Base-by-base conservation (phyloP, 2,329 filamentous ascomycete genomes). In the Talaromyces marneffei region DNA sequence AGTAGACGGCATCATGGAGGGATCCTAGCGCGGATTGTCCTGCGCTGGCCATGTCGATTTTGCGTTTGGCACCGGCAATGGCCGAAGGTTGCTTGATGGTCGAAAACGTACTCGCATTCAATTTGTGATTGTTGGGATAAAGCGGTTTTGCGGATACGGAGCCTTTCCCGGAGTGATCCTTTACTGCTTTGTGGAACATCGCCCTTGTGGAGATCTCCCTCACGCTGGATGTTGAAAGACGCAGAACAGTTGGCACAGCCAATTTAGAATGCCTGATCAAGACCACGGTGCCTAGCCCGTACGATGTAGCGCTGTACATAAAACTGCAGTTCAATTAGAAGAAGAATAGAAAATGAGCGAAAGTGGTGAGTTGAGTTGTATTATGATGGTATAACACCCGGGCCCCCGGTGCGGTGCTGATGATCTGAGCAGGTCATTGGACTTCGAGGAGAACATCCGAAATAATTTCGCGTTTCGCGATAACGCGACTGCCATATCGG, bases 1-100 rank as follows among this genome's bases (percentile, higher is more conserved):
- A 89, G 63, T 83, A 84, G 9, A 89, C 83, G 3, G 73, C 74
- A 54, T 72, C 75, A 65, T 80, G 79, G 18, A 82, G 71, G 14
- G 75, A 76, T 1, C 73, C 74, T 59, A 82, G 64, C 5, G 69
- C 66, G 5, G 73, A 74, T 46, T 68, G 67, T 18, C 67, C 67
- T 10, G 66, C 60, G 58, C 65, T 66, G 48, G 67, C 62, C 66
- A 72, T 69, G 35, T 77, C 75, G 20, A 75, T 67, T 64, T 77
- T 78, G 46, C 75, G 72, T 63, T 76, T 77, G 56, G 73, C 66
- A 10, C 73, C 74, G 39, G 66, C 60, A 6, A 71, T 67, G 37
- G 64, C 63, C 33, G 68, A 61, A 23, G 68, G 54, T 33, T 69
- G 68, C 5, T 68, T 62, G 5, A 58, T 46, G 25, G 56, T 31